Conservation (phyloP, 2,329 filamentous ascomycete species). For the Colletotrichum melonis region DNA sequence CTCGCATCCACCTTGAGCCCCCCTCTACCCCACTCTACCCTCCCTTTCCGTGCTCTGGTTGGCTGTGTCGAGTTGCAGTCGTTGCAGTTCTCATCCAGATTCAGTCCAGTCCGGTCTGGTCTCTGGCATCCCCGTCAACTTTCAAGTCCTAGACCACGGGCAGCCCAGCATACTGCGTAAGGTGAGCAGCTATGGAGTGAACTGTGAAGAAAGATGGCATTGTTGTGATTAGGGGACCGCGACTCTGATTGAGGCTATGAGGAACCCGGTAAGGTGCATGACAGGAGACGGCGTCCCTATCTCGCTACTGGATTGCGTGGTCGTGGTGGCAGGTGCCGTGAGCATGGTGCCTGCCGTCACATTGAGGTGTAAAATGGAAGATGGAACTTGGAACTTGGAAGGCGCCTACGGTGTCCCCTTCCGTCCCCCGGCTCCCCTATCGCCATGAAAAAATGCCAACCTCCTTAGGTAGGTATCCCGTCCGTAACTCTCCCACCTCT, state of each 20-base stretch:
- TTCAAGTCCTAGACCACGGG: too few relatives aligned
- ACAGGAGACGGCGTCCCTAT: constrained; percentile 20
- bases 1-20: constrained; percentile 1
- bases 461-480: background rate
- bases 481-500: constrained; percentile 5
- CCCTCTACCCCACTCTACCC: background rate
- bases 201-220: background rate
- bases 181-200: background rate
- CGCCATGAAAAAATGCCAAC: constrained; percentile 1
- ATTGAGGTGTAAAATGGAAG: too few relatives aligned
- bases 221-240: background rate
- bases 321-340: too few relatives aligned
- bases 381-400: too few relatives aligned
- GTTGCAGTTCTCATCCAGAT: constrained; percentile 23
- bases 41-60: constrained; percentile 13
- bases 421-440: constrained; percentile 5
- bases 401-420: background rate
- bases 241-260: background rate
- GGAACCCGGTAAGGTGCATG: background rate
- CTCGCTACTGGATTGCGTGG: background rate
- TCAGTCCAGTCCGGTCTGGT: constrained; percentile 8
- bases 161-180: background rate
- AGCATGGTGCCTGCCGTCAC: too few relatives aligned
- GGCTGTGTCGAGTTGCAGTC: constrained; percentile 4
- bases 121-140: background rate